Base-by-base conservation (phyloP, 495 filamentous ascomycete genomes). In the Penicillium paxilli region DNA sequence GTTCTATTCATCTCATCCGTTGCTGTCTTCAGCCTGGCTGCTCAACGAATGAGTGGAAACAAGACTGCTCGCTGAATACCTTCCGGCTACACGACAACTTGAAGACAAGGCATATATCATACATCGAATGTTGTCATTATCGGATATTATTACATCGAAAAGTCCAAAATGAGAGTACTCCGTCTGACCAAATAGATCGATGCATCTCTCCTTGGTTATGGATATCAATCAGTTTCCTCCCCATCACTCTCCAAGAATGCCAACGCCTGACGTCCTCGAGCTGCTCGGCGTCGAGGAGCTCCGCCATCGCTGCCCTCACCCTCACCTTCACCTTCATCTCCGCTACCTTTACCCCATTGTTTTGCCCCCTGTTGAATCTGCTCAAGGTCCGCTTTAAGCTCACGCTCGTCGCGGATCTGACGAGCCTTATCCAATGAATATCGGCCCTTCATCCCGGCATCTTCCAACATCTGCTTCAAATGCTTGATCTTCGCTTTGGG, bases 1-100 rank as follows among this genome's bases (percentile, higher is more conserved):
- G 90, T 96, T 2, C 79, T 98, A 2, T 98, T 98, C 74, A 89
- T 98, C 70, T 92, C 92, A 4, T 96, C 92, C 0, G 89, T 97
- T 26, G 91, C 91, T 2, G 84, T 94, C 51, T 95, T 97, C 77
- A 96, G 92, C 65, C 77, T 97, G 54, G 83, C 91, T 54, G 93
- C 91, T 17, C 95, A 98, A 64, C 78, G 83, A 37, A 83, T 88
- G 78, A 82, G 71, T 57, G 71, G 75, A 41, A 64, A 60, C 12
- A 81, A 76, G 54, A 57, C 62, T 12, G 63, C 53, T 26, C 71
- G 61, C 63, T 78, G 55, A 42, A 42, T 23, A 28, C 5, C 26
- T 28, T 5, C 26, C 26, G 26, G 26, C 5, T 28, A 5, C 11
- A 28, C 26, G 16, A 19, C 30, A n/a, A 32, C 11, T 14, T 38